These are phyloP conservation scores for Usnea hakonensis DNA, from an alignment of 495 filamentous ascomycete genomes.

Conservation along the genomic window DNA sequence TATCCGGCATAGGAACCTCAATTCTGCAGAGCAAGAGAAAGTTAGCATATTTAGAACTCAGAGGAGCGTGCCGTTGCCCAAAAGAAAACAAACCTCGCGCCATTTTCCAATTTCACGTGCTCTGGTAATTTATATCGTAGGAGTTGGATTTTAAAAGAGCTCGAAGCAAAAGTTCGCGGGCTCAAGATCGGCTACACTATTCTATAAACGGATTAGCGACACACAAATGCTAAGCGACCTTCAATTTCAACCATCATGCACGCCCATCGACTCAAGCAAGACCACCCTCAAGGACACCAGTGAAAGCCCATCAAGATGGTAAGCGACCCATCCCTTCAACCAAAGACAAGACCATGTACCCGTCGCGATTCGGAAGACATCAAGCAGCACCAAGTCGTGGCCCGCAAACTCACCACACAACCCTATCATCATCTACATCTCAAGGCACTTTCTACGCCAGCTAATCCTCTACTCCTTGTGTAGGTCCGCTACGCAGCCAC, in stretches of 20 bases:
- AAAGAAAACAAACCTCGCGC: neutral
- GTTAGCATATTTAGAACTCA: neutral
- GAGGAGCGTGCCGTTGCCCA: accelerated
- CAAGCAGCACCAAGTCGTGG: neutral
- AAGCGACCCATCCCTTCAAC: conserved; percentile 25
- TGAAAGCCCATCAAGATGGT: conserved; percentile 42
- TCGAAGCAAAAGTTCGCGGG: conserved; percentile 14
- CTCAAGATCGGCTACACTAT: conserved; percentile 12
- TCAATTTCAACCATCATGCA: conserved; percentile 13
- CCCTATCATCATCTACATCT: neutral
- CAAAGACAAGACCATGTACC: neutral
- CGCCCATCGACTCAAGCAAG: neutral
- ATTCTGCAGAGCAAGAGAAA: neutral
- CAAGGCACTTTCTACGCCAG: conserved; percentile 4
- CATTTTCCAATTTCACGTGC: neutral
- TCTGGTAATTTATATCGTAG: neutral
- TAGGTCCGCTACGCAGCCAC: conserved; percentile 98
- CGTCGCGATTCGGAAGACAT: neutral
- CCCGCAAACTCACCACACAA: neutral
- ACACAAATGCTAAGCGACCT: conserved; percentile 23
- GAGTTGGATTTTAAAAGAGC: neutral
- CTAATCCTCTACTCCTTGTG: conserved; percentile 11
- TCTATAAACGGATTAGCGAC: conserved; percentile 13
- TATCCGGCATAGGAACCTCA: neutral
- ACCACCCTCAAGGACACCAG: conserved; percentile 6